These are phyloP conservation scores for Xylaria curta DNA, from an alignment of 495 filamentous ascomycete genomes.

Conservation along the genomic window DNA sequence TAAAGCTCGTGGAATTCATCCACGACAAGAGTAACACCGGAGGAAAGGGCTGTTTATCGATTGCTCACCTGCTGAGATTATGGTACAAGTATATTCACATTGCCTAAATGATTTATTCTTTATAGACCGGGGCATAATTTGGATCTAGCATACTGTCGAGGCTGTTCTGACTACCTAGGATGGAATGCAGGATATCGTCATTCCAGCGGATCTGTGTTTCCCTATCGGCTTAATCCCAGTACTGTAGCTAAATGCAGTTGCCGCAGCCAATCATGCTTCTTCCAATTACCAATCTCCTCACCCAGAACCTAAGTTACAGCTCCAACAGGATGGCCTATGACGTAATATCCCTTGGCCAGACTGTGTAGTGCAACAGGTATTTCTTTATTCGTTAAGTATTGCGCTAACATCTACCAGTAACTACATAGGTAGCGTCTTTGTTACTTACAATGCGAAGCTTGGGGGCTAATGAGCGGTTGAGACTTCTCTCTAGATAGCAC, in stretches of 20 bases:
- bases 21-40: not conserved
- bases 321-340: not conserved
- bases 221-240: not conserved
- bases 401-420: not conserved
- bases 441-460: not conserved
- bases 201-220: not conserved
- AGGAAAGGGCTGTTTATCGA: too few relatives aligned
- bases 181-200: not conserved
- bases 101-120: not conserved
- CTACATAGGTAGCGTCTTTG: too few relatives aligned
- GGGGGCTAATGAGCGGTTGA: not conserved
- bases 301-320: not conserved
- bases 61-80: not conserved
- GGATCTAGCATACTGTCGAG: not conserved
- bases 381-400: not conserved
- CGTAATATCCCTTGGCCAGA: not conserved
- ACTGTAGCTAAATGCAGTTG: not conserved
- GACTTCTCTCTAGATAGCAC: not conserved
- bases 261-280: not conserved
- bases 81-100: not conserved
- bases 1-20: not conserved
- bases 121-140: too few relatives aligned
- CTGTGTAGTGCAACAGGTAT: not conserved
- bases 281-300: constrained; percentile 11
- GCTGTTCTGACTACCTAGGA: not conserved